Evolutionary conservation across 805 yeast species (phyloP).

Genomic region (Blastobotrys attinorum): DNA sequence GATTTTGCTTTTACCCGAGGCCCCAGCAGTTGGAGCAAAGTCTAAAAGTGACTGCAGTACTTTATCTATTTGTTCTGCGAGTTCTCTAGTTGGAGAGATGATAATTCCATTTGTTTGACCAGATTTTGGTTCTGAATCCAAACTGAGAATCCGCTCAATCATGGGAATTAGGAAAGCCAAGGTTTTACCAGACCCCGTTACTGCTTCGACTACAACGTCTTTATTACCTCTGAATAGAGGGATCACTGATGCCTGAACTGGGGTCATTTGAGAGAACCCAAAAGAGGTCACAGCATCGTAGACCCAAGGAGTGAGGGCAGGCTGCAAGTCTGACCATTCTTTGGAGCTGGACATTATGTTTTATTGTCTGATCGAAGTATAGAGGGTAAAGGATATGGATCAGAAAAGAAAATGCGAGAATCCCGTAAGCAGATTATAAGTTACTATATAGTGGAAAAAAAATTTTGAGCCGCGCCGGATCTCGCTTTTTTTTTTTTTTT

Average conservation of each 20-base stretch:
- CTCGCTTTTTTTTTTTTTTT: background rate
- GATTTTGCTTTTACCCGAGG: constrained; percentile 11
- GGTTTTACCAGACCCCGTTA: constrained; percentile 98
- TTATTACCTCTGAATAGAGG: constrained; percentile 78
- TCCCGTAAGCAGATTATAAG: background rate
- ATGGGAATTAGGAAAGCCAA: constrained; percentile 82
- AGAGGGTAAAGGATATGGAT: background rate
- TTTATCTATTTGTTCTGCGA: constrained; percentile 45
- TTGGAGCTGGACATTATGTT: constrained; percentile 33
- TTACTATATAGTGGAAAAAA: background rate
- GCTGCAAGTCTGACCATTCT: constrained; percentile 51
- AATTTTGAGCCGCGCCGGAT: background rate
- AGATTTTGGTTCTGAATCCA: constrained; percentile 25
- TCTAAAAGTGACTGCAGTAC: constrained; percentile 57
- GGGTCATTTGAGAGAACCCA: constrained; percentile 82
- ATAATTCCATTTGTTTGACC: constrained; percentile 70
- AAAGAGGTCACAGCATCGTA: constrained; percentile 59
- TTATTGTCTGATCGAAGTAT: background rate
- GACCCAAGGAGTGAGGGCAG: constrained; percentile 61
- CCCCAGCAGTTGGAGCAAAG: constrained; percentile 23
- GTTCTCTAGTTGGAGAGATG: constrained; percentile 60
- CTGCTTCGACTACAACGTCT: constrained; percentile 95
- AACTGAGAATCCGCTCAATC: constrained; percentile 50
- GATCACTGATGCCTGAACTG: constrained; percentile 92
- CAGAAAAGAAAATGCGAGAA: too few relatives aligned